Evolutionary conservation across 768 basidiomycete species (phyloP).

Genomic region (Arthromyces matolae): DNA sequence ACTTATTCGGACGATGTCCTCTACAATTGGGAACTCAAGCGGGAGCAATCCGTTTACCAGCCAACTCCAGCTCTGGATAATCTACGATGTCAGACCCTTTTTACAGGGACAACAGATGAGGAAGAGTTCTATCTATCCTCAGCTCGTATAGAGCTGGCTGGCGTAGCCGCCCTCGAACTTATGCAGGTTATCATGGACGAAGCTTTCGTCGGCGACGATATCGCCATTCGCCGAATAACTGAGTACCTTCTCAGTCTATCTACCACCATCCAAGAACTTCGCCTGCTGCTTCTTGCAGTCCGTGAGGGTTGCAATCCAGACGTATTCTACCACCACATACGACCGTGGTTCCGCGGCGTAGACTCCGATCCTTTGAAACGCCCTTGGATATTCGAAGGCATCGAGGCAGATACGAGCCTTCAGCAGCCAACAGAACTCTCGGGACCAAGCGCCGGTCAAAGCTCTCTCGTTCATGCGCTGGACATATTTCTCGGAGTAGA

Average conservation of each 20-base stretch:
- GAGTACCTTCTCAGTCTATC: constrained; percentile 65
- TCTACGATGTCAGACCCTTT: constrained; percentile 64
- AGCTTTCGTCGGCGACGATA: constrained; percentile 72
- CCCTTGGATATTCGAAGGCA: constrained; percentile 55
- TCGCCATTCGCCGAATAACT: constrained; percentile 62
- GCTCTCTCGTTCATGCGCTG: constrained; percentile 70
- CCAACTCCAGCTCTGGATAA: constrained; percentile 50
- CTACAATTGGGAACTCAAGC: constrained; percentile 71
- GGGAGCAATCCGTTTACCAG: constrained; percentile 25
- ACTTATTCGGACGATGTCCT: constrained; percentile 94
- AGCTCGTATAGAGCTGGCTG: constrained; percentile 84
- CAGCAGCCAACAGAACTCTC: constrained; percentile 54
- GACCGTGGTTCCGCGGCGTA: constrained; percentile 84
- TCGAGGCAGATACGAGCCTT: constrained; percentile 42
- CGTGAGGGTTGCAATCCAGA: constrained; percentile 72
- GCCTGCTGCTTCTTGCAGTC: constrained; percentile 62
- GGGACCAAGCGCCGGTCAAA: constrained; percentile 85
- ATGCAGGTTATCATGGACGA: constrained; percentile 93
- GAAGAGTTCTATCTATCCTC: constrained; percentile 90
- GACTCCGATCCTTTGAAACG: constrained; percentile 47
- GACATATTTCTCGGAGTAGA: constrained; percentile 75
- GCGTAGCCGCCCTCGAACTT: constrained; percentile 78
- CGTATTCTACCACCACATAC: constrained; percentile 67
- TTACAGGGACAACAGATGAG: constrained; percentile 81
- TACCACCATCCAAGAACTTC: constrained; percentile 62